phyloP scores from a whole-genome alignment of 192 early-diverging fungal species.

The Diversispora epigaea region DNA sequence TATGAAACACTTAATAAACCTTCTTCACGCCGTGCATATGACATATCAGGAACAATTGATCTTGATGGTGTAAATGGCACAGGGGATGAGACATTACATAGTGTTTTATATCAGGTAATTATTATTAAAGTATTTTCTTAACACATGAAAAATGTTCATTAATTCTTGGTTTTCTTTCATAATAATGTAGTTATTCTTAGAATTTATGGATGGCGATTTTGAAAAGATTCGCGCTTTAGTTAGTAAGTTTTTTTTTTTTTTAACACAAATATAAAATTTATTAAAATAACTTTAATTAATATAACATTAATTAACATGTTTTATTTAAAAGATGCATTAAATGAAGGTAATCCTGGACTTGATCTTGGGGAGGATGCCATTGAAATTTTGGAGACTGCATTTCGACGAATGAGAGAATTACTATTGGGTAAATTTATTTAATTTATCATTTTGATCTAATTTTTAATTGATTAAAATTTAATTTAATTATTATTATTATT shows the following conservation, averaged over 20 bases:
- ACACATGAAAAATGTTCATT: too few species aligned
- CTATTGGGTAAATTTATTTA: constrained; percentile 37
- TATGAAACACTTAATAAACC: constrained; percentile 60
- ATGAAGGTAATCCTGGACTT: constrained; percentile 40
- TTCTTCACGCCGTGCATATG: constrained; percentile 53
- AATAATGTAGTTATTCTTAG: constrained; percentile 54
- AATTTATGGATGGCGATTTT: constrained; percentile 63
- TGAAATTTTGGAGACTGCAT: constrained; percentile 40
- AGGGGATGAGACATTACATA: constrained; percentile 52
- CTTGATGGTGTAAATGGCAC: constrained; percentile 34
- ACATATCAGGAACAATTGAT: constrained; percentile 46
- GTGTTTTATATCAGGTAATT: constrained; percentile 52
- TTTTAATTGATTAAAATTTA: too few species aligned
- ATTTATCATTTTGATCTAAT: not conserved
- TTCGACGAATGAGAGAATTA: constrained; percentile 43
- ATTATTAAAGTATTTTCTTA: too few species aligned
- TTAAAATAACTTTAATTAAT: too few species aligned
- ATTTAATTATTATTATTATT: too few species aligned
- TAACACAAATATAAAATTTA: too few species aligned
- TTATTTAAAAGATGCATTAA: constrained; percentile 39
- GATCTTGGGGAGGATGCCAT: constrained; percentile 45
- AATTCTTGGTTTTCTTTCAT: too few species aligned
- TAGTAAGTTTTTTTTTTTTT: constrained; percentile 45
- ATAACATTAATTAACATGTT: not conserved
- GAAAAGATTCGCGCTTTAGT: constrained; percentile 58